Conservation (phyloP, 2,329 filamentous ascomycete species). For the Ophiostoma australiae region DNA sequence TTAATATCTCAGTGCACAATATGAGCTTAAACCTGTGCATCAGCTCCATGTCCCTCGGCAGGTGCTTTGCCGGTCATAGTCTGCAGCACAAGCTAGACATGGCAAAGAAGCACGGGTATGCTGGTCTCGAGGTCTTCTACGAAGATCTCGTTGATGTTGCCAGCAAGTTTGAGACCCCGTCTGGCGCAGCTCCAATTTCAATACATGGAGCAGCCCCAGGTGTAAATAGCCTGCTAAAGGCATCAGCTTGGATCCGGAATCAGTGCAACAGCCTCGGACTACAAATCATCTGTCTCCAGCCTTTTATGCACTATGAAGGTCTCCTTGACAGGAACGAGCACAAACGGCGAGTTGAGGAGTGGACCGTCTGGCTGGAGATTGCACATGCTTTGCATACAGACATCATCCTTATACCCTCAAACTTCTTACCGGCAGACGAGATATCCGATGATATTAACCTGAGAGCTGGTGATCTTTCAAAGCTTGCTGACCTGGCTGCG, state of each 20-base stretch:
- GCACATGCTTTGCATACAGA: conserved; percentile 53
- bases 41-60: conserved; percentile 26
- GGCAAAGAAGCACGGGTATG: conserved; percentile 37
- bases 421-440: conserved; percentile 43
- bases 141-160: conserved; percentile 56
- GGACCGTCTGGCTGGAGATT: conserved; percentile 56
- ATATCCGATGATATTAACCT: conserved; percentile 38
- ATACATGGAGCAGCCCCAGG: neutral
- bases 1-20: neutral
- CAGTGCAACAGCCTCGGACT: conserved; percentile 45
- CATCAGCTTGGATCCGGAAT: conserved; percentile 42
- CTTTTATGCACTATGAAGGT: conserved; percentile 62
- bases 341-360: conserved; percentile 47
- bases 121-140: conserved; percentile 58
- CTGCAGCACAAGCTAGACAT: conserved; percentile 23
- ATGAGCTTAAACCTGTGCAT: conserved; percentile 27
- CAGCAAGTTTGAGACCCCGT: conserved; percentile 28
- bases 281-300: conserved; percentile 52
- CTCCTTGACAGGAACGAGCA: conserved; percentile 50
- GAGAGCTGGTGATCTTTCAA: conserved; percentile 50
- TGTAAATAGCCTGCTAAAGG: conserved; percentile 33
- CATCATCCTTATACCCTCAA: conserved; percentile 56
- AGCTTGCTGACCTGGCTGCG: conserved; percentile 53
- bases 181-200: neutral
- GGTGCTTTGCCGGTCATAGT: conserved; percentile 24